Conservation (phyloP, 1,284 basidiomycete genomes). For the Filobasidium uniguttulatum region DNA sequence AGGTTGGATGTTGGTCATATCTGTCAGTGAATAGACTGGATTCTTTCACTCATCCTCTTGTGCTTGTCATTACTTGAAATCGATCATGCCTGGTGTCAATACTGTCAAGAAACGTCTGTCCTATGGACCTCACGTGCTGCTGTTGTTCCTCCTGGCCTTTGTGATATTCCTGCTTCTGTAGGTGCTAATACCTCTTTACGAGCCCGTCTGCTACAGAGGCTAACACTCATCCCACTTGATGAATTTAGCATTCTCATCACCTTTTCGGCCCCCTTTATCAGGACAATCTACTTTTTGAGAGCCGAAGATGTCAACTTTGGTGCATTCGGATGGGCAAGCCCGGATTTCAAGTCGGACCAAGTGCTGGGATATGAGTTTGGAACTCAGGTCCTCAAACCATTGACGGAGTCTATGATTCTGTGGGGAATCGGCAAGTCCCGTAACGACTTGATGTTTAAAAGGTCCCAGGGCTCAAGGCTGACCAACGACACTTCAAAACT, state of each 20-base stretch:
- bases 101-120: conserved; percentile 15
- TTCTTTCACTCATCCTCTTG: too few relatives aligned
- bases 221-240: too few relatives aligned
- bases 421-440: conserved; percentile 31
- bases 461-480: conserved; percentile 4
- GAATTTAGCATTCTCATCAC: conserved; percentile 27
- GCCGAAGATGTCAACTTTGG: conserved; percentile 24
- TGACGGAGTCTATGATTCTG: conserved; percentile 31
- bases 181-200: conserved; percentile 10
- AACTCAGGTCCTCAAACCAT: conserved; percentile 24
- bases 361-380: conserved; percentile 28
- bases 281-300: conserved; percentile 25
- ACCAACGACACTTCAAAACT: background rate
- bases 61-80: too few relatives aligned
- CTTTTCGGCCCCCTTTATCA: conserved; percentile 33
- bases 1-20: too few relatives aligned
- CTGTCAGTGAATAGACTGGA: too few relatives aligned
- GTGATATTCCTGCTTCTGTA: conserved; percentile 25
- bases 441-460: too few relatives aligned
- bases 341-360: conserved; percentile 10
- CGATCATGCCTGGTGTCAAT: conserved; percentile 13
- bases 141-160: conserved; percentile 26
- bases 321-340: conserved; percentile 29
- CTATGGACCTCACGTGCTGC: conserved; percentile 31
- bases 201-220: background rate